These are phyloP conservation scores for Nitzschia sp. DNA, from an alignment of 108 stramenopile genomes.

Conservation along the genomic window DNA sequence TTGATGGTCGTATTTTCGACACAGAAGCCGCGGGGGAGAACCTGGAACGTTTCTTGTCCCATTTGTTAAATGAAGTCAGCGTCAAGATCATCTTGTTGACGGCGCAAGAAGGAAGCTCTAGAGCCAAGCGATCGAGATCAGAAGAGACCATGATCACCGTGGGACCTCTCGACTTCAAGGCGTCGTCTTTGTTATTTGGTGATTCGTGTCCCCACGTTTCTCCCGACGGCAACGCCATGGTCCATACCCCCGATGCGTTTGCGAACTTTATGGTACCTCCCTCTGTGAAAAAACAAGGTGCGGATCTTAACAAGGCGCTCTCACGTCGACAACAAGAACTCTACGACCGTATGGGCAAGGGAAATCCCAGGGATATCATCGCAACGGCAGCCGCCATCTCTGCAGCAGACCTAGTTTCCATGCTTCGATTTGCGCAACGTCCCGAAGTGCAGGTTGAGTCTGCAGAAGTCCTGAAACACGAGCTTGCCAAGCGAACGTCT, in stretches of 20 bases:
- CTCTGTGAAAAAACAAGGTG: conserved; percentile 6
- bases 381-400: conserved; percentile 12
- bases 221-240: conserved; percentile 1
- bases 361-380: conserved; percentile 24
- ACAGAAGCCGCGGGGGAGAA: conserved; percentile 33
- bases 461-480: conserved; percentile 17
- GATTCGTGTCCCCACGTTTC: conserved; percentile 1
- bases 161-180: conserved; percentile 24
- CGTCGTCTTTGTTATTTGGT: conserved; percentile 27
- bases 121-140: conserved; percentile 22
- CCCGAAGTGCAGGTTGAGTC: conserved; percentile 31
- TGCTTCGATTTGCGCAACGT: conserved; percentile 26
- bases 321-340: conserved; percentile 24
- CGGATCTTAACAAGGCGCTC: conserved; percentile 7
- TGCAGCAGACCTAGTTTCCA: neutral
- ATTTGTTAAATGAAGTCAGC: conserved; percentile 30
- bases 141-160: conserved; percentile 34
- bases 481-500: conserved; percentile 3
- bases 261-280: conserved; percentile 20
- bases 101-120: conserved; percentile 12
- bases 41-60: conserved; percentile 26
- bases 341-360: conserved; percentile 26
- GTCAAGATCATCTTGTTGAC: conserved; percentile 38
- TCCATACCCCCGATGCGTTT: conserved; percentile 31
- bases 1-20: conserved; percentile 33